Base-by-base conservation (phyloP, 2,329 filamentous ascomycete genomes). In the Fusarium sterilihyphosum region DNA sequence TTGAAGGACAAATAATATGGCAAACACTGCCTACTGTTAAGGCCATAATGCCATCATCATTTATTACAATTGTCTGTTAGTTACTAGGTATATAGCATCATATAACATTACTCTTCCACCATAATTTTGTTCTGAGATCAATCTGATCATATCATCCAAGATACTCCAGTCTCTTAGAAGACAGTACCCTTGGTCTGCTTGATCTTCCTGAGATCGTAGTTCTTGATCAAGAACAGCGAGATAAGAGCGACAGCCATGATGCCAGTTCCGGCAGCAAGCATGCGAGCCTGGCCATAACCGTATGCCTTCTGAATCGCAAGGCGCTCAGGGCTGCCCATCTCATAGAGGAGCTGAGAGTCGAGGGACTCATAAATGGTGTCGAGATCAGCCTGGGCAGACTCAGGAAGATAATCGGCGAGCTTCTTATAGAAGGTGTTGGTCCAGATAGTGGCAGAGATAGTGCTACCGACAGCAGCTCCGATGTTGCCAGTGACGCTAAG, bases 241-340 rank as follows among this genome's bases (percentile, higher is more conserved):
- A 84, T 67, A 26, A 83, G 76, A 2, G 76, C 70, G 35, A 83
- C 44, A 0, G 66, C 75, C 79, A 83, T 82, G 18, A 83, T 74
- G 2, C 78, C 80, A 0, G 79, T 81, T 10, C 81, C 82, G 1
- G 80, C 80, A n/a, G 80, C 79, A 37, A 88, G 78, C 85, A 89
- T 86, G n/a, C 83, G 79, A 41, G 82, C 82, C 80, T 88, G 86
- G 0, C 86, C 85, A 65, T 87, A 86, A 3, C 83, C 86, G 69
- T 92, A 92, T 0, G 90, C 87, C 13, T 83, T 78, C 76, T 91
- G 90, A 74, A 92, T 92, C 1, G 85, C 90, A 20, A 83, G 62
- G 4, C 89, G 80, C 17, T 82, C 82, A 0, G 83, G 79, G 14
- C 77, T 84, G 4, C 87, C 88, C 12, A 84, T 74, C 2, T 83